Percentiles rank a stretch among this genome's conserved stretches.
Evolutionary conservation across 495 filamentous ascomycete species (phyloP).

Genomic region (Lasiosphaeria hispida): DNA sequence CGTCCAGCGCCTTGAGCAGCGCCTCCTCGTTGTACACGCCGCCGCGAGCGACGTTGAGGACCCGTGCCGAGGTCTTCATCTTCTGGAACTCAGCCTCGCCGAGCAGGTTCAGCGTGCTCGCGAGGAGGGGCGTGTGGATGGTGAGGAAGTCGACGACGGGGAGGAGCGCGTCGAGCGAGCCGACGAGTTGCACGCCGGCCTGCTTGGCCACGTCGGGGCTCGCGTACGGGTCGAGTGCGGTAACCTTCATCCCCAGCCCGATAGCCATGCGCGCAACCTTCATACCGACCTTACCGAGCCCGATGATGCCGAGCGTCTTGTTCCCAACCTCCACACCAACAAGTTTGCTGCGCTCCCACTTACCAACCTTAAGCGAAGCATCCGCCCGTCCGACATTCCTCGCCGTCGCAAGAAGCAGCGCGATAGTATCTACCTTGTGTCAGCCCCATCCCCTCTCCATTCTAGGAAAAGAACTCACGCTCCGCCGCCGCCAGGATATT

Average conservation of each 20-base stretch:
- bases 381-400: conserved; percentile 62
- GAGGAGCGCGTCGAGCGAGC: conserved; percentile 54
- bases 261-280: conserved; percentile 67
- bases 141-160: conserved; percentile 66
- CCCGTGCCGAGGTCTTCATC: conserved; percentile 65
- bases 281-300: conserved; percentile 70
- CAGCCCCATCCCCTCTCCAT: too few species aligned
- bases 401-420: conserved; percentile 63
- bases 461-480: conserved; percentile 18
- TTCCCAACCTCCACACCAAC: conserved; percentile 69
- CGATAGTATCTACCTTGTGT: conserved; percentile 48
- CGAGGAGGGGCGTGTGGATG: conserved; percentile 71
- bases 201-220: conserved; percentile 56
- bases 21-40: conserved; percentile 72
- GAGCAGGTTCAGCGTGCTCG: conserved; percentile 66
- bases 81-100: conserved; percentile 55
- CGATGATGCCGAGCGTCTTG: conserved; percentile 66
- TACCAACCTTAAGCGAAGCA: conserved; percentile 55
- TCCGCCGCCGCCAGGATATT: conserved; percentile 72
- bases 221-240: conserved; percentile 68
- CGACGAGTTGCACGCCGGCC: conserved; percentile 56
- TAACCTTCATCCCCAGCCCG: conserved; percentile 65
- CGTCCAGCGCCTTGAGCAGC: conserved; percentile 62
- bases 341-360: conserved; percentile 67
- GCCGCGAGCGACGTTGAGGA: conserved; percentile 71